Evolutionary conservation across 805 yeast genomes (phyloP), one percentile per base, ranked within the genome.

Genomic region (Dipodascus geniculatus): DNA sequence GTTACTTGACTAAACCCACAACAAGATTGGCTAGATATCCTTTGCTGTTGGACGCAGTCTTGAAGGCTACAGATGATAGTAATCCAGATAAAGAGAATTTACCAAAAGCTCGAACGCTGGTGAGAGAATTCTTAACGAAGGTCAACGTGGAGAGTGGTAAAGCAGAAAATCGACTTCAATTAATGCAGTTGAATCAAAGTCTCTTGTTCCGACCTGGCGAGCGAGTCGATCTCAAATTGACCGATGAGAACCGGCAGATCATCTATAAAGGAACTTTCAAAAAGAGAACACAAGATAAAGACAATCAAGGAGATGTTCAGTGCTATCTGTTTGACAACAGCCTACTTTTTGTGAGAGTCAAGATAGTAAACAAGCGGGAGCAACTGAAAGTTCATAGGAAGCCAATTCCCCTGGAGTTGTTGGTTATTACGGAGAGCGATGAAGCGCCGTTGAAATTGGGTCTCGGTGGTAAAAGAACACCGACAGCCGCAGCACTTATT

Each of bases 1-100:
- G 98, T 0, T 93, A 89, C 63, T 75, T 93, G 58, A 87, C 96
- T 3, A 95, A 91, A 64, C 97, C 98, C 51, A 90, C 96, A 1
- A 89, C 96, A 16, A 79, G 99, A 66, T 89, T 96, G 31, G 98
- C 97, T 8, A 76, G 98, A 60, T 93, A 93, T 69, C 96, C 95
- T 58, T 71, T 93, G 51, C 74, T 93, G 54, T 74, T 91, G 22
- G 83, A 80, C 54, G 93, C 91, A 50, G 86, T 93, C 35, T 73
- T 87, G 58, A 91, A 93, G 66, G 79, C 81, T 58, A 89, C 98
- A 0, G 79, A 76, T 52, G 83, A 83, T n/a, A 85, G 81, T 23
- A 76, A 82, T 4, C 82, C 87, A 1, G 96, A 90, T 60, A 78
- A 76, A 62, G 79, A 77, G 52, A 79, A 82, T 59, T 72, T 93